phyloP scores from a whole-genome alignment of 1,139 yeast genomes.

The Candida sp. region DNA sequence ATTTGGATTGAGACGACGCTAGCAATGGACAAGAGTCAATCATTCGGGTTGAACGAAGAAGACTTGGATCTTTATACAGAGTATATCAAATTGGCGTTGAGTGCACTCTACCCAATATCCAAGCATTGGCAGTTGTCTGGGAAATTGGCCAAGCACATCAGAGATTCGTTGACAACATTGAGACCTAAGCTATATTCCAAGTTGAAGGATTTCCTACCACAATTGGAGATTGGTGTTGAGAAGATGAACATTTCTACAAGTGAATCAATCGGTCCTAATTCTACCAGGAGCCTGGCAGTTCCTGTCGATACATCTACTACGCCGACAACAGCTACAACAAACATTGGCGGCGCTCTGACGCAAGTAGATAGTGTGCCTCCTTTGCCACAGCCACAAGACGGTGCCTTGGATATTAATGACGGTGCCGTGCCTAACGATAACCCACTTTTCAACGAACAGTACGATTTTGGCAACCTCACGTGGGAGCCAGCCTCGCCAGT shows the following conservation, averaged over 20 bases:
- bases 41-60: slow-evolving; percentile 20
- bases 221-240: slow-evolving; percentile 15
- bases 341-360: neutral
- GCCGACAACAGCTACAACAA: slow-evolving; percentile 1
- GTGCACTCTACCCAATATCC: slow-evolving; percentile 50
- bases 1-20: slow-evolving; percentile 45
- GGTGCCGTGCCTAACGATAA: neutral
- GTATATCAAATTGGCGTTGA: slow-evolving; percentile 48
- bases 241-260: slow-evolving; percentile 7
- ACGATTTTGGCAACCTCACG: slow-evolving; percentile 5
- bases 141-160: slow-evolving; percentile 45
- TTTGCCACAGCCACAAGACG: neutral
- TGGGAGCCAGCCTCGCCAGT: slow-evolving; percentile 30
- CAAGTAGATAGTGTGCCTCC: neutral
- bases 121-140: slow-evolving; percentile 53
- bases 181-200: slow-evolving; percentile 30
- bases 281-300: slow-evolving; percentile 7
- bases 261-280: neutral
- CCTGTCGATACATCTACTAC: slow-evolving; percentile 3
- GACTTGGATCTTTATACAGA: slow-evolving; percentile 49
- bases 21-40: slow-evolving; percentile 10
- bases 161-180: slow-evolving; percentile 37
- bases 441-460: neutral
- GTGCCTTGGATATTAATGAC: slow-evolving; percentile 1
- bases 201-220: slow-evolving; percentile 23